Evolutionary conservation across 495 filamentous ascomycete species (phyloP), one percentile per base, ranked within the genome.

Genomic region (Podospora pseudoanserina): DNA sequence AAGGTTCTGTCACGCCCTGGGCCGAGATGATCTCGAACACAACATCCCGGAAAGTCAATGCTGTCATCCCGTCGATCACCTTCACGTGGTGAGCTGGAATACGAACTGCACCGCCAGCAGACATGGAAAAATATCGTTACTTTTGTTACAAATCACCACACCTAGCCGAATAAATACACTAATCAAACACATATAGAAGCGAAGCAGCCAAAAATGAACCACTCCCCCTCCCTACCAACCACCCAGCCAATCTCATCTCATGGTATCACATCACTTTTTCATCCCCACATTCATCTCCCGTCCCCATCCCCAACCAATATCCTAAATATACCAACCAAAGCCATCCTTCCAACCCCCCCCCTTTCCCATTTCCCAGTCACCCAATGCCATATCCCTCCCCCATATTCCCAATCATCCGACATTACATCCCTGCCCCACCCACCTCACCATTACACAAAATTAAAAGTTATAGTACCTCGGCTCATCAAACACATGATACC

Each of bases 401-500:
- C 19, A 0, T 55, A 32, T 4, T 32, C 7, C 30, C 0, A 5
- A 32, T 32, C 65, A 32, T 32, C 65, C 49, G 18, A 18, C 54
- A 32, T 55, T 65, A 32, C 5, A 0, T 55, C 18, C 39, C 63
- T 62, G 2, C n/a, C 11, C 9, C 30, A 26, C 44, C 13, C 63
- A 26, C 5, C 20, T 26, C 63, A 4, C 34, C 34, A 32, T 34
- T 16, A 27, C 57, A 23, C 20, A 18, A 15, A 44, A 44, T 71
- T 30, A 75, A 53, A 67, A 81, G 49, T 76, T 78, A 68, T 78
- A 87, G 74, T 93, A 98, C 77, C 92, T 86, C 64, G 95, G 95
- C 81, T 95, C 91, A 67, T 97, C 86, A 77, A 99, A 98, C 27
- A 98, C 96, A 80, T 99, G 96, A 79, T 98, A 99, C 53, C 82